These are phyloP conservation scores for Colletotrichum liriopes DNA, from an alignment of 2,329 filamentous ascomycete species.

Conservation along the genomic window DNA sequence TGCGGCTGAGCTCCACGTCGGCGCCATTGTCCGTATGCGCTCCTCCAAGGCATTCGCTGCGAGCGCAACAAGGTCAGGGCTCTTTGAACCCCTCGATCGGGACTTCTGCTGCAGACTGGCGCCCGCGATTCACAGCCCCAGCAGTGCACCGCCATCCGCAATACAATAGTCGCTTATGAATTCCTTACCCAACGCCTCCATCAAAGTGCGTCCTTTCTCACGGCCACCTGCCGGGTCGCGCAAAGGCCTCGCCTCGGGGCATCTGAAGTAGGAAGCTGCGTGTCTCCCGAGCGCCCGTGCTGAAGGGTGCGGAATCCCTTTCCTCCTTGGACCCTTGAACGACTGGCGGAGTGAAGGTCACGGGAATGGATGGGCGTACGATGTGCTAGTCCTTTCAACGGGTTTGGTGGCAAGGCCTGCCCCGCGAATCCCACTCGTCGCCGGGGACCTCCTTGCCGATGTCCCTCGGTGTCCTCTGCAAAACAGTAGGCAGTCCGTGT, in stretches of 20 bases:
- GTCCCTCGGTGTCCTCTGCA: neutral
- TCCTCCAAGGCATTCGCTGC: neutral
- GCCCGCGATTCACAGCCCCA: slow-evolving; percentile 24
- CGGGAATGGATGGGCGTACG: neutral
- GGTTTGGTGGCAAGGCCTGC: slow-evolving; percentile 12
- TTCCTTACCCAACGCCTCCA: neutral
- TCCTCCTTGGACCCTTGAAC: neutral
- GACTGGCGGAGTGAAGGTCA: neutral
- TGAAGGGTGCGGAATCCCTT: neutral
- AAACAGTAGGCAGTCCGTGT: neutral
- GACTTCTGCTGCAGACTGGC: neutral
- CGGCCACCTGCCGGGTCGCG: neutral
- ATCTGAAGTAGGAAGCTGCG: slow-evolving; percentile 1
- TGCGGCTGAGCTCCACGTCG: no score
- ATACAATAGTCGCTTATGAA: neutral
- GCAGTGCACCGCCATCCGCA: slow-evolving; percentile 1
- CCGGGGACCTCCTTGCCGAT: neutral
- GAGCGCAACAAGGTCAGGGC: neutral
- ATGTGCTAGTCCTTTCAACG: neutral
- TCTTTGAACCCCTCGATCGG: neutral
- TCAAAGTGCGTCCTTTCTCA: neutral
- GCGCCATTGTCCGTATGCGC: neutral
- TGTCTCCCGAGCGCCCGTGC: neutral
- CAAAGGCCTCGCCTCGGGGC: neutral
- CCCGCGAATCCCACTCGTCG: slow-evolving; percentile 3